phyloP scores from a whole-genome alignment of 768 basidiomycete species.

The Boletus tomentosulus region DNA sequence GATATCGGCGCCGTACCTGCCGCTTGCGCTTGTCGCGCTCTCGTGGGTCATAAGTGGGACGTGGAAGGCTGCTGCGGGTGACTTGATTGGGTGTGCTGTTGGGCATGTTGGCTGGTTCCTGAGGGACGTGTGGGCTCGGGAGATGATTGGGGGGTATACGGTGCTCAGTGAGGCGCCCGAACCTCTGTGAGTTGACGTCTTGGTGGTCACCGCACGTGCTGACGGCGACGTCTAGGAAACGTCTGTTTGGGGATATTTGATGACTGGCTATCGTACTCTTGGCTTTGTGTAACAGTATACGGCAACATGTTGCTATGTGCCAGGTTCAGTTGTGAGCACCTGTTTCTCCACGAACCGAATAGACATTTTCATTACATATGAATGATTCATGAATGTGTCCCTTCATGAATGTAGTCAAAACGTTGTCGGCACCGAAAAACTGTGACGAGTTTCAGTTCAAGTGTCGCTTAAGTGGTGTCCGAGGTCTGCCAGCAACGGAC shows the following conservation, averaged over 20 bases:
- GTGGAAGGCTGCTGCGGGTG: conserved; percentile 78
- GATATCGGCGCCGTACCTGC: conserved; percentile 93
- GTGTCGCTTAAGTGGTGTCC: conserved; percentile 8
- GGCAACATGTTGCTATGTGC: too few relatives aligned
- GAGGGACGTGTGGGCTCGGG: conserved; percentile 82
- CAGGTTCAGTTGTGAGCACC: too few relatives aligned
- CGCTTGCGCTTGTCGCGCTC: conserved; percentile 84
- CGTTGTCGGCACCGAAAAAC: background rate
- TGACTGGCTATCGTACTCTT: background rate
- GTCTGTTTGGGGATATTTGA: conserved; percentile 58
- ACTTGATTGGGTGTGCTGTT: conserved; percentile 80
- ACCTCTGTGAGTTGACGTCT: conserved; percentile 50
- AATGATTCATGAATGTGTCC: background rate
- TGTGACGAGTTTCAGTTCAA: background rate
- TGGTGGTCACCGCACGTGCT: background rate
- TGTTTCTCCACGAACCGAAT: too few relatives aligned
- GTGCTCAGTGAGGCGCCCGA: conserved; percentile 71
- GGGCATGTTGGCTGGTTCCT: conserved; percentile 86
- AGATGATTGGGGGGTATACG: conserved; percentile 75
- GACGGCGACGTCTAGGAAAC: conserved; percentile 41
- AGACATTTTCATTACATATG: background rate
- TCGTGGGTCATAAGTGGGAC: conserved; percentile 80
- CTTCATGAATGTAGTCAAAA: background rate
- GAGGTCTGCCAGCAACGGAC: conserved; percentile 14
- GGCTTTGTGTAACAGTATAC: conserved; percentile 6